Base-by-base conservation (phyloP, 129 eudicot genomes). In the Helianthus tuberosus region DNA sequence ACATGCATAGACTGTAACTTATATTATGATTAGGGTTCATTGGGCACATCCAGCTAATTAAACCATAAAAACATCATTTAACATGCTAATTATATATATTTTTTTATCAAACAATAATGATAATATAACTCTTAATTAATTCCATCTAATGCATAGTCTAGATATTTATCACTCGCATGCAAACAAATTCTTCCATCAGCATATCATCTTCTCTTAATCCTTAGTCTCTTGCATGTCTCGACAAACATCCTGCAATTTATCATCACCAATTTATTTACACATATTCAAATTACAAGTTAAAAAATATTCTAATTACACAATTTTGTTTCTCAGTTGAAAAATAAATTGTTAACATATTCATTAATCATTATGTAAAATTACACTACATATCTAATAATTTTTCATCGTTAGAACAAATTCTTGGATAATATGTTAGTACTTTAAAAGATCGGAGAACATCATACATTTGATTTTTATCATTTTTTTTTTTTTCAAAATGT, bases 171-270 rank as follows among this genome's bases (percentile, higher is more conserved):
- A 55, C 20, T 1, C n/a, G 72, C 51, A 39, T 8, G 57, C 14
- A 43, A 9, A 50, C 60, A 82, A 39, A 71, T 69, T 9, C 82
- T 69, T 9, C 83, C 79, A 10, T 68, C 77, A 1, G 75, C 84
- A 62, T 85, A 83, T 5, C 79, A 75, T 20, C 79, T 75, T 77
- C 75, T 90, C 86, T 81, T 90, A n/a, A 90, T 83, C 83, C 96
- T 72, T 60, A 90, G 75, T 72, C 90, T 83, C 67, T 80, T 87
- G 83, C 96, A 90, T 25, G 96, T 73, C 62, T 83, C 88, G 0
- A 20, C 76, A 60, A 90, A 90, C 96, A 90, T 90, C 87, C 96
- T 90, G 85, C 14, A 5, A 53, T 44, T 12, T 6, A n/a, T 15
- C 57, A 53, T 49, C 12, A 66, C 6, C 43, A 17, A 35, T 63